A percentile compares a stretch with the other conserved stretches of the same genome.
phyloP scores from a whole-genome alignment of 2,329 filamentous ascomycete species.

The Metarhizium brunneum region DNA sequence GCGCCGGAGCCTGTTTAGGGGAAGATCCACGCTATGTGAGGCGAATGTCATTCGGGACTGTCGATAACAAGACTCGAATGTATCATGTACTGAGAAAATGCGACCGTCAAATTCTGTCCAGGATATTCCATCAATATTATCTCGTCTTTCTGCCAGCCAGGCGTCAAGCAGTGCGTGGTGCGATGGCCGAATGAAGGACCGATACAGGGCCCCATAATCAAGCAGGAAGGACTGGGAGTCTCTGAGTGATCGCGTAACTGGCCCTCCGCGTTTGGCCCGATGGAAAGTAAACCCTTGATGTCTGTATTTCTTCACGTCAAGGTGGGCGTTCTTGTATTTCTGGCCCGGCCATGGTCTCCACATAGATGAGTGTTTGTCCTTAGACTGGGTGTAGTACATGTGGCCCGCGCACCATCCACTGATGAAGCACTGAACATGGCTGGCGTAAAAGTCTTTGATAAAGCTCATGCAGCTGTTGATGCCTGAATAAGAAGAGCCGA shows the following conservation, averaged over 20 bases:
- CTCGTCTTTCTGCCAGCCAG: constrained; percentile 2
- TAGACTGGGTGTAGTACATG: constrained; percentile 5
- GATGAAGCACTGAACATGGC: constrained; percentile 8
- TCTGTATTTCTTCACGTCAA: constrained; percentile 3
- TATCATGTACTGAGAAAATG: constrained; percentile 3
- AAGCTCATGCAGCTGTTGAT: constrained; percentile 7
- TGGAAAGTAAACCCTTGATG: constrained; percentile 4
- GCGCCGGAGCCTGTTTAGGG: background rate
- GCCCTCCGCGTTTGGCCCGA: background rate
- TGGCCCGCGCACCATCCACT: constrained; percentile 6
- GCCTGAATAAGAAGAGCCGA: background rate
- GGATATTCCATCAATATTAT: constrained; percentile 3
- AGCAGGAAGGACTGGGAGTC: constrained; percentile 3
- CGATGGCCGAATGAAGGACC: constrained; percentile 1
- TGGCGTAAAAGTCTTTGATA: constrained; percentile 7
- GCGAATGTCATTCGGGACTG: constrained; percentile 2
- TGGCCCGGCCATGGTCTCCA: constrained; percentile 1
- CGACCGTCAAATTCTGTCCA: constrained; percentile 5
- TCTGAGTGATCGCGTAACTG: constrained; percentile 1
- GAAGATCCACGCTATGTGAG: background rate
- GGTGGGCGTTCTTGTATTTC: background rate
- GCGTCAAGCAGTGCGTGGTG: constrained; percentile 2
- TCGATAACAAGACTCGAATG: background rate
- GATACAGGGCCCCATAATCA: constrained; percentile 4
- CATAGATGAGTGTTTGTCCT: constrained; percentile 1